Evolutionary conservation across 1,284 basidiomycete genomes (phyloP), one percentile per base, ranked within the genome.

Genomic region (Retiboletus flavoniger): DNA sequence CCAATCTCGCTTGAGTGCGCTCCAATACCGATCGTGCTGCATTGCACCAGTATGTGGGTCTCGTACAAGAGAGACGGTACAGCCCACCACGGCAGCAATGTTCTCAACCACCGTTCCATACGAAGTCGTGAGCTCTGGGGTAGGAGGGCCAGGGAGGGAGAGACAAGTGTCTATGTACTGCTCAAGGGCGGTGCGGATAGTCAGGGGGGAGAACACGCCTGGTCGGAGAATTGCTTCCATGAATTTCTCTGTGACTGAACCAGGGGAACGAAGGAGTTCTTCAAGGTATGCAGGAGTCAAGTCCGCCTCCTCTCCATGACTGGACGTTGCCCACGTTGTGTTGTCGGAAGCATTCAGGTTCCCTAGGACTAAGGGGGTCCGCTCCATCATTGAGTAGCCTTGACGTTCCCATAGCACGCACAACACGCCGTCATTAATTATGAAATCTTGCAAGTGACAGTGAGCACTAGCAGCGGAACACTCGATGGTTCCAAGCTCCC

Each of bases 221-320:
- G 95, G 94, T 40, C 86, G 80, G 77, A 95, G 84, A 57, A 96
- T 80, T 45, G 89, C 91, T 51, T 85, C 78, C 64, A 94, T 79
- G 71, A 94, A 95, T 55, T 86, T 87, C 54, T 87, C 84, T 0
- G 87, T 74, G 74, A 93, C 73, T 1, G 91, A 89, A n/a, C 80
- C 88, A 44, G 81, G 79, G 38, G 79, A 77, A 54, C 87, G 75
- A 52, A 95, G 79, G 47, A 89, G 78, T 62, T 93, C 89, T 66
- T 95, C 93, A 56, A 96, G 84, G 71, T 90, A 89, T 9, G 85
- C 81, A n/a, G 93, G 88, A 2, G 92, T 92, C 57, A 92, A 78
- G 53, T 87, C 85, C n/a, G 80, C 76, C 69, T 92, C 85, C 51
- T 79, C 75, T 16, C 83, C 79, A 61, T 83, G 86, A 48, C 71